Evolutionary conservation across 805 yeast genomes (phyloP).

Genomic region (Hemisphaericaspora nanyangensis): DNA sequence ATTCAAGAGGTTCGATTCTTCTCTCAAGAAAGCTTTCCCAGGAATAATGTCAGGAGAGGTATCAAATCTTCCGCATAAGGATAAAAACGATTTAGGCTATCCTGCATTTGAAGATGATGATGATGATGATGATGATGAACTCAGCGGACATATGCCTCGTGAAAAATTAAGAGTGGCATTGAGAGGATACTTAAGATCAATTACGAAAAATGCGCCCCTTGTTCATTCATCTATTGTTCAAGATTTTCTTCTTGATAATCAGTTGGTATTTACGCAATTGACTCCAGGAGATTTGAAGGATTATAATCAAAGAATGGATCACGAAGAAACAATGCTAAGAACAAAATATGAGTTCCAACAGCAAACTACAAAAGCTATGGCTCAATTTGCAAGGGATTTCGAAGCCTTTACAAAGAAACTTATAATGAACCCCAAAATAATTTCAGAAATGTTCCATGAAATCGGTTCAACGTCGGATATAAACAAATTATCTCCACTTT

Average conservation of each 20-base stretch:
- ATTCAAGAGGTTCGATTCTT: constrained; percentile 54
- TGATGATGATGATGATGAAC: not conserved
- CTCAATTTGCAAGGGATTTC: constrained; percentile 52
- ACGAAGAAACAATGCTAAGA: constrained; percentile 55
- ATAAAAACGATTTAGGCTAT: constrained; percentile 33
- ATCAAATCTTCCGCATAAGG: constrained; percentile 56
- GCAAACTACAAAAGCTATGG: constrained; percentile 57
- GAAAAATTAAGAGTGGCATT: constrained; percentile 77
- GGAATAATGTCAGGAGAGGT: constrained; percentile 54
- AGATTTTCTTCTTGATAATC: constrained; percentile 47
- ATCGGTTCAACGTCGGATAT: constrained; percentile 53
- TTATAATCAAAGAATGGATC: constrained; percentile 49
- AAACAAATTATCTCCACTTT: constrained; percentile 58
- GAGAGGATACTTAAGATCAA: constrained; percentile 61
- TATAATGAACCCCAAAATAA: constrained; percentile 48
- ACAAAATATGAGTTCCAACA: constrained; percentile 72
- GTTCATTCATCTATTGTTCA: constrained; percentile 48
- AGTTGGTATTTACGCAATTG: constrained; percentile 27
- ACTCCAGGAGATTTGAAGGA: constrained; percentile 49
- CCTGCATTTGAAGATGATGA: not conserved
- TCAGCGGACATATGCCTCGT: constrained; percentile 42
- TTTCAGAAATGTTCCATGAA: constrained; percentile 61
- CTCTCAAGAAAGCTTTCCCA: constrained; percentile 58
- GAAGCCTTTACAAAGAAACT: constrained; percentile 55
- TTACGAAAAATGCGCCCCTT: constrained; percentile 54